These are phyloP conservation scores for Candida methanosorbosa DNA, from an alignment of 805 yeast genomes.

Conservation along the genomic window DNA sequence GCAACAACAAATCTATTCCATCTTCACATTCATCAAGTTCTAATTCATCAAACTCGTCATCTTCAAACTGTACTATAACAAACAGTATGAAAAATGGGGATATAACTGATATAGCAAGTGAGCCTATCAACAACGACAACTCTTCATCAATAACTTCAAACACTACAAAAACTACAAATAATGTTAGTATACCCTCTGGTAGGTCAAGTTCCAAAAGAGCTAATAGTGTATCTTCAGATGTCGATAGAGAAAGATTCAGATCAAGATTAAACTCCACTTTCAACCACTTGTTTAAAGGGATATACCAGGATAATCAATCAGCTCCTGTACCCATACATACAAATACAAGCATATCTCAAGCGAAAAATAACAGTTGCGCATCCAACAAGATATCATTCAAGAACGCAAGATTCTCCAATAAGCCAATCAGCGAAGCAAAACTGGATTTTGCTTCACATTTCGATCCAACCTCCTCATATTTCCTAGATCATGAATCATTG, in stretches of 20 bases:
- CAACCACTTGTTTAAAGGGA: too few relatives aligned
- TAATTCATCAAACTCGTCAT: too few relatives aligned
- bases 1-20: too few relatives aligned
- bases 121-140: background rate
- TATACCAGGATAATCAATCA: too few relatives aligned
- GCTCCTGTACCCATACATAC: too few relatives aligned
- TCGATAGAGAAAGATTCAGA: constrained; percentile 17
- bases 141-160: too few relatives aligned
- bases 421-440: background rate
- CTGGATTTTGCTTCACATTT: constrained; percentile 11
- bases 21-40: too few relatives aligned
- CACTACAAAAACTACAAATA: too few relatives aligned
- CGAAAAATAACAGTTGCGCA: background rate
- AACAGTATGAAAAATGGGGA: too few relatives aligned
- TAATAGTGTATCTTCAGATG: constrained; percentile 19
- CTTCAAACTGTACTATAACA: too few relatives aligned
- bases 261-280: constrained; percentile 14
- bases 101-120: too few relatives aligned
- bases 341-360: too few relatives aligned
- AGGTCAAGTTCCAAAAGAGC: constrained; percentile 18
- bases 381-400: background rate
- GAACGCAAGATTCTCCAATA: background rate
- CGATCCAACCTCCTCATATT: constrained; percentile 12
- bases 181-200: background rate
- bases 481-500: constrained; percentile 11